Conservation (phyloP, 768 basidiomycete genomes). For the Amanita molliuscula region DNA sequence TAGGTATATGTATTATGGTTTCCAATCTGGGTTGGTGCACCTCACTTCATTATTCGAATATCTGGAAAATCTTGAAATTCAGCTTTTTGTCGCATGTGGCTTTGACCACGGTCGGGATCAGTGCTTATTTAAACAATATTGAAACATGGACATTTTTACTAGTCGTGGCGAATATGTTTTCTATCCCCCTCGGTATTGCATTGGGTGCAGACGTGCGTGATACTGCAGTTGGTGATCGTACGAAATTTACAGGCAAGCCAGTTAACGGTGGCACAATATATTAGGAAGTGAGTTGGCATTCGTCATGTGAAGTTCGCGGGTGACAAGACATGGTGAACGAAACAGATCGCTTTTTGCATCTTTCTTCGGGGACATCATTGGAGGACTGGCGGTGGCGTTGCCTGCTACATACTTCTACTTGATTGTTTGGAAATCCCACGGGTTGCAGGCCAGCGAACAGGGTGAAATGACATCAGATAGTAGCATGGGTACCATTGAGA, state of each 20-base stretch:
- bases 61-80: slow-evolving; percentile 8
- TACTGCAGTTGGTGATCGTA: too few species aligned
- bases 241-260: slow-evolving; percentile 12
- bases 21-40: too few species aligned
- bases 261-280: slow-evolving; percentile 45
- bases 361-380: slow-evolving; percentile 57
- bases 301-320: slow-evolving; percentile 8
- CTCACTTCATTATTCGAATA: too few species aligned
- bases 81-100: slow-evolving; percentile 55
- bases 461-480: slow-evolving; percentile 15
- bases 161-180: slow-evolving; percentile 76
- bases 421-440: slow-evolving; percentile 32
- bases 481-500: neutral
- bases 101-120: slow-evolving; percentile 53
- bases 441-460: slow-evolving; percentile 29
- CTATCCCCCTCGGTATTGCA: slow-evolving; percentile 60
- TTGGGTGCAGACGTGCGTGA: slow-evolving; percentile 50
- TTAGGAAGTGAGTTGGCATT: slow-evolving; percentile 39
- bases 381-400: slow-evolving; percentile 51
- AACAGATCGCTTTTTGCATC: slow-evolving; percentile 49
- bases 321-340: too few species aligned
- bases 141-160: neutral
- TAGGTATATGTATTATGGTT: too few species aligned
- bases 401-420: slow-evolving; percentile 61
- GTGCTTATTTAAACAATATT: neutral